Base-by-base conservation (phyloP, 768 basidiomycete species). In the Steccherinum ochraceum region DNA sequence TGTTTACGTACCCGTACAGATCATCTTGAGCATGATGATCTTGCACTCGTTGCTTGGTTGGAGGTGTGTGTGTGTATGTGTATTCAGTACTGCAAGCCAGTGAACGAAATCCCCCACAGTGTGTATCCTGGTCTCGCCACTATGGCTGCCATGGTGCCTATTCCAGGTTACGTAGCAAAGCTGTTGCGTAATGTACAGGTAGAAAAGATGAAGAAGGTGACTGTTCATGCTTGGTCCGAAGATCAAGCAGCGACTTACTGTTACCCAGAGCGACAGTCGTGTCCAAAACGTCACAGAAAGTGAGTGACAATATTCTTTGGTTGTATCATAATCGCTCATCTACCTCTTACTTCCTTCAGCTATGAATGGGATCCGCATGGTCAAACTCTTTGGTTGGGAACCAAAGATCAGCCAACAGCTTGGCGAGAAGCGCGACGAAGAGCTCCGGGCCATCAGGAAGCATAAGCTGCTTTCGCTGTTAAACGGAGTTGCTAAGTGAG, bases 121-220 rank as follows among this genome's bases (percentile, higher is more conserved):
- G 64, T 73, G 23, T 58, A 74, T 40, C 60, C 73, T 43, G 73
- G 74, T 1, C 65, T 75, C 62, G 57, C 54, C 16, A 60, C 64
- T 42, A 69, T 73, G 58, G 46, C 74, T 27, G 24, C 67, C 70
- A 68, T 74, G 1, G 62, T 76, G 40, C 76, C 76, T 0, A 30
- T 75, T 0, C 76, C 76, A 2, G 74, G 72, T 26, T 62, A 70
- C 21, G 52, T 76, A 30, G 71, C 71, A 12, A 69, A 69, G 24
- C 46, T 60, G 46, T 63, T 73, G 39, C 69, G 72, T 42, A 45
- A 45, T 0, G 62, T 68, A 20, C 72, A 77, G 49, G 56, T 60
- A 3, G 63, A 70, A 56, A 65, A 67, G 54, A 77, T 78, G 72
- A 64, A 67, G 44, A 69, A 64, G 52, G 66, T 67, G 27, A 25